Evolutionary conservation across 2,329 filamentous ascomycete species (phyloP), one percentile per base, ranked within the genome.

Genomic region (Emericellopsis cladophorae): DNA sequence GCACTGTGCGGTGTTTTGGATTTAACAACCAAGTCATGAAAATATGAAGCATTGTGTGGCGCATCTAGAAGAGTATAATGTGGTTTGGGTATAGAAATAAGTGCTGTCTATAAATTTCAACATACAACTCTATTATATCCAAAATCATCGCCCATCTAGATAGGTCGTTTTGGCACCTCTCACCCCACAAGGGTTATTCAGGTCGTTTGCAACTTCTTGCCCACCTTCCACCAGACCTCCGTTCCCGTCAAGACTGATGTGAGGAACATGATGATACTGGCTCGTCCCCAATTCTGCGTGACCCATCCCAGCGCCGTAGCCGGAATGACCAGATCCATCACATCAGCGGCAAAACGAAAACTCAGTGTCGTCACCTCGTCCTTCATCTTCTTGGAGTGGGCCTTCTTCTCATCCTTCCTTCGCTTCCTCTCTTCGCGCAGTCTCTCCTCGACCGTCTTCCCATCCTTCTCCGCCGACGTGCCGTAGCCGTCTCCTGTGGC

Each of bases 261-360:
- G 18, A 73, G 50, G 16, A 81, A 58, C 70, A 79, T 81, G 8
- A 70, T 68, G 11, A 69, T 42, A 1, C 74, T 78, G 1, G 84
- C 70, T 2, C 66, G 59, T 3, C 72, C 65, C 0, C 67, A 57
- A 9, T 67, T 61, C 1, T 70, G 60, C 0, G 64, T 55, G 22
- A 80, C 57, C 79, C 79, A 84, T 0, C 77, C 77, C 12, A 84
- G 58, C 1, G 71, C 61, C 6, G 63, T 61, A 0, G 73, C 74
- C 0, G 83, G 82, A 26, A 84, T 62, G 4, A 78, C 51, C 37
- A 84, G 53, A 53, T 87, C 82, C 39, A 81, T 66, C 7, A 60
- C 48, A 51, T 84, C 76, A 2, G 75, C 66, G 2, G 76, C 44
- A 6, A 81, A 54, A 39, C 66, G 64, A 12, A 71, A 67, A 23